These are phyloP conservation scores for Cladophialophora yegresii DNA, from an alignment of 2,329 filamentous ascomycete species.

Conservation along the genomic window DNA sequence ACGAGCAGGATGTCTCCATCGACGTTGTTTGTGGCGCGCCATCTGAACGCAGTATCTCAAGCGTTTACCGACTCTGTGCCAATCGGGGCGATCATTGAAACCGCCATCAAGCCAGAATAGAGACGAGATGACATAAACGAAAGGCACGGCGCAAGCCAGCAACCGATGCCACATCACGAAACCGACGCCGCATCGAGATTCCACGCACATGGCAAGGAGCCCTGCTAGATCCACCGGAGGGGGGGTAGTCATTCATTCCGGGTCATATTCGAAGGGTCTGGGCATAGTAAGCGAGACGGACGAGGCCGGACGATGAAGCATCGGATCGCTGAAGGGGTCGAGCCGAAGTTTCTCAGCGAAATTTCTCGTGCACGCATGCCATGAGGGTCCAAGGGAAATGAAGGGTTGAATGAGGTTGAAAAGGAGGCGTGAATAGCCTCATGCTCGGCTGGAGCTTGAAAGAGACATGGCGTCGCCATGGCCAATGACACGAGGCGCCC, in stretches of 20 bases:
- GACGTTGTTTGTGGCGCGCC: slow-evolving; percentile 7
- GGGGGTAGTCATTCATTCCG: background rate
- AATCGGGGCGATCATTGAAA: background rate
- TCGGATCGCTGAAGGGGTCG: background rate
- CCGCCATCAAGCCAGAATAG: slow-evolving; percentile 1
- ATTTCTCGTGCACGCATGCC: background rate
- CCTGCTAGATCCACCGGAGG: slow-evolving; percentile 1
- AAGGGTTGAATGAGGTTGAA: slow-evolving; percentile 2
- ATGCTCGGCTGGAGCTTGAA: background rate
- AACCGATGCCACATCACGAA: slow-evolving; percentile 2
- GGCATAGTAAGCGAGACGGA: background rate
- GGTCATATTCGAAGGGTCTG: background rate
- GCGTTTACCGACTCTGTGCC: slow-evolving; percentile 6
- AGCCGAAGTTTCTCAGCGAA: background rate
- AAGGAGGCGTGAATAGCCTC: slow-evolving; percentile 13
- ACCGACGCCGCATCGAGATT: slow-evolving; percentile 5
- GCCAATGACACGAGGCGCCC: background rate
- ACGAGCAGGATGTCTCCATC: slow-evolving; percentile 1
- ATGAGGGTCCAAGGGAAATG: background rate
- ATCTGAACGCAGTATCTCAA: background rate
- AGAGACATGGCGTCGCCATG: background rate
- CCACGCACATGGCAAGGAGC: background rate
- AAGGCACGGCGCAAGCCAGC: background rate
- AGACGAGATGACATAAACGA: slow-evolving; percentile 5
- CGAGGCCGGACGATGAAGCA: slow-evolving; percentile 5